These are phyloP conservation scores for Gossypium longicalyx DNA, from an alignment of 345 rosid genomes.

Conservation along the genomic window DNA sequence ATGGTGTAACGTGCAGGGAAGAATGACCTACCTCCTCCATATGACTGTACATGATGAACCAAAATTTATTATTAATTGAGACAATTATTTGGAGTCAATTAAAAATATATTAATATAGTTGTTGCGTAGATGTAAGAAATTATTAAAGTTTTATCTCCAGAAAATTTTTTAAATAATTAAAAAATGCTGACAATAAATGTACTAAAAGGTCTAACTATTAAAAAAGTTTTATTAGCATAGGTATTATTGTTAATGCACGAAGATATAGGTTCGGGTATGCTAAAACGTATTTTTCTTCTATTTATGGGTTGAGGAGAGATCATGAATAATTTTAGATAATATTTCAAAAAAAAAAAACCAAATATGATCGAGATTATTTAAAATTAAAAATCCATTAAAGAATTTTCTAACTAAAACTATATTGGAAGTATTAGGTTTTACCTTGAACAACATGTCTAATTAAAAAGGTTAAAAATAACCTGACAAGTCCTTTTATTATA, in stretches of 20 bases:
- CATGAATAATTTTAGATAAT: fast-evolving
- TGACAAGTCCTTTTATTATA: too few species aligned
- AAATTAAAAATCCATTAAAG: too few species aligned
- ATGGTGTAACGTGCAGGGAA: constrained; percentile 15
- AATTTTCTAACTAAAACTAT: too few species aligned
- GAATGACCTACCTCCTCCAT: background rate
- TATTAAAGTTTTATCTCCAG: background rate
- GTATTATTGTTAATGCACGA: fast-evolving
- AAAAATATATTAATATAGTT: background rate
- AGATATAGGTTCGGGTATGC: fast-evolving
- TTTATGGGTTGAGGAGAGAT: fast-evolving
- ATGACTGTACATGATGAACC: background rate
- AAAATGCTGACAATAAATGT: too few species aligned
- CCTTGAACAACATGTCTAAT: background rate
- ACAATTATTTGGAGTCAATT: background rate
- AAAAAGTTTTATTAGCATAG: too few species aligned
- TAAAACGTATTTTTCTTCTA: fast-evolving
- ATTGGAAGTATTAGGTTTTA: background rate
- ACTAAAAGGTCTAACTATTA: too few species aligned
- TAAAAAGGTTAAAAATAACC: background rate
- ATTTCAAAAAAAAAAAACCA: fast-evolving
- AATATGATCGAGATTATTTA: too few species aligned
- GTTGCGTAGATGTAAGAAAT: background rate
- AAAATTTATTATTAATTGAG: background rate
- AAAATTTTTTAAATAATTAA: too few species aligned